Evolutionary conservation across 1,284 basidiomycete species (phyloP).

Genomic region (Sanghuangporus weigelae): DNA sequence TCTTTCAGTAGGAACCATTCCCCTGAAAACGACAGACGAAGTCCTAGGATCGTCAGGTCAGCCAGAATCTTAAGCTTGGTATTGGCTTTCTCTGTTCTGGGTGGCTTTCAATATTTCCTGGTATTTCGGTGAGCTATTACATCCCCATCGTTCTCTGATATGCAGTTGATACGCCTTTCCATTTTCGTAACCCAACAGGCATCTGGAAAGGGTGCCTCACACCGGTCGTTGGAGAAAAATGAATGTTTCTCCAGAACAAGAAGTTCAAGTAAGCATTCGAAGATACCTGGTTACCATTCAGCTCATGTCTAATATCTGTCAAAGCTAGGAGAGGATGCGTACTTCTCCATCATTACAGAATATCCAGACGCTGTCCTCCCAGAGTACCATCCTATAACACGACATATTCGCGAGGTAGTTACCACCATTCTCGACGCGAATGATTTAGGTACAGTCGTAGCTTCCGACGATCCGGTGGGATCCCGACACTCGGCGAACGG

Average conservation of each 20-base stretch:
- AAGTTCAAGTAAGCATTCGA: neutral
- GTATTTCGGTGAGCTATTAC: neutral
- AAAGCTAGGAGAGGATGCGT: conserved; percentile 5
- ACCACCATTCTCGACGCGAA: conserved; percentile 67
- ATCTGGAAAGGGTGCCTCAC: conserved; percentile 69
- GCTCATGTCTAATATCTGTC: neutral
- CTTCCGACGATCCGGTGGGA: conserved; percentile 20
- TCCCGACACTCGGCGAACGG: neutral
- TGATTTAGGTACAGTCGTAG: conserved; percentile 55
- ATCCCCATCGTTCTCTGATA: neutral
- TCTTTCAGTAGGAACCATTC: neutral
- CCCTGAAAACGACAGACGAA: neutral
- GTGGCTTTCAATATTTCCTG: neutral
- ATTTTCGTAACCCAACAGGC: neutral
- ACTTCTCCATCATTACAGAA: conserved; percentile 26
- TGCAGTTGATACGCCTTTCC: neutral
- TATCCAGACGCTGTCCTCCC: conserved; percentile 61
- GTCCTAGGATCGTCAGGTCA: neutral
- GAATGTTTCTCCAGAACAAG: conserved; percentile 39
- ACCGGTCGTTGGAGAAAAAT: conserved; percentile 86
- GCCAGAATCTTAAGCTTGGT: neutral
- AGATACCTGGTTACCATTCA: no score
- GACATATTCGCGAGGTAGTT: conserved; percentile 69
- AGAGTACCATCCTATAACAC: conserved; percentile 57
- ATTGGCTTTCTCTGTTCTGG: neutral